Evolutionary conservation across 192 early-diverging fungal genomes (phyloP).

Genomic region (Funneliformis mosseae): DNA sequence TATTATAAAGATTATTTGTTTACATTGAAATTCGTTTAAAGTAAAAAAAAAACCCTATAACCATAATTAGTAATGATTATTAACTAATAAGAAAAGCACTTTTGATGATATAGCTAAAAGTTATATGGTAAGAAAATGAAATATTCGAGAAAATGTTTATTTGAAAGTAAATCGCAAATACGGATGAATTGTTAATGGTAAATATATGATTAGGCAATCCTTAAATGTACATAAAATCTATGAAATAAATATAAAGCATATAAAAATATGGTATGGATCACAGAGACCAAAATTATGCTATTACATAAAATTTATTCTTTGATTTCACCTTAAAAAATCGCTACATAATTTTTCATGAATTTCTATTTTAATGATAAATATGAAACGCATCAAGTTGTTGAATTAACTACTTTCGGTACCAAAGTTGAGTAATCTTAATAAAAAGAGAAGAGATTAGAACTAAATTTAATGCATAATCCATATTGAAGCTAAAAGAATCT

Average conservation of each 20-base stretch:
- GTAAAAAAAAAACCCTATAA: not conserved
- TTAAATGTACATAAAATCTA: not conserved
- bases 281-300: not conserved
- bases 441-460: not conserved
- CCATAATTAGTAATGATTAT: not conserved
- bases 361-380: not conserved
- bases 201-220: not conserved
- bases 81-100: not conserved
- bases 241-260: not conserved
- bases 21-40: not conserved
- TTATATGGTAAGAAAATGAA: too few relatives aligned
- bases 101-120: not conserved
- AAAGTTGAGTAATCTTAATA: not conserved
- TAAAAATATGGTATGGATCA: not conserved
- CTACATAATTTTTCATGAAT: too few relatives aligned
- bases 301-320: not conserved
- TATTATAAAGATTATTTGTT: not conserved
- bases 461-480: not conserved
- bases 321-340: not conserved
- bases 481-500: not conserved
- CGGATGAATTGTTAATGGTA: not conserved
- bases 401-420: not conserved
- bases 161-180: too few relatives aligned
- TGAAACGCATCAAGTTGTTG: not conserved
- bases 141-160: too few relatives aligned